phyloP scores from a whole-genome alignment of 805 yeast species.

The Teunomyces pallodes region DNA sequence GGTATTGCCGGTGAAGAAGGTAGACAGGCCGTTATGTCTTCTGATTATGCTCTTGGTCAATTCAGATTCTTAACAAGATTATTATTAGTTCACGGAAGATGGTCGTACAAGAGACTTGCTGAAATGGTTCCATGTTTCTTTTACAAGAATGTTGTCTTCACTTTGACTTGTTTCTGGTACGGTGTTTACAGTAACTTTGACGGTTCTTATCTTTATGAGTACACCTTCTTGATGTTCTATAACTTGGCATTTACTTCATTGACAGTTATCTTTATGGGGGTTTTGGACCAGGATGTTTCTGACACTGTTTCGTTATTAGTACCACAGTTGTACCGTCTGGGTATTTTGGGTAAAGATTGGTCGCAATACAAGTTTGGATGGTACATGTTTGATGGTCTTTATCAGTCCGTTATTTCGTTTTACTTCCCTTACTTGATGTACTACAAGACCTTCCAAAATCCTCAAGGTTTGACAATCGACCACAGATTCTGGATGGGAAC shows the following conservation, averaged over 20 bases:
- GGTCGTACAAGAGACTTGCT: slow-evolving; percentile 79
- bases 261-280: slow-evolving; percentile 75
- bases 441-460: slow-evolving; percentile 31
- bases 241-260: slow-evolving; percentile 80
- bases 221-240: slow-evolving; percentile 76
- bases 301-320: slow-evolving; percentile 66
- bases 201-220: slow-evolving; percentile 77
- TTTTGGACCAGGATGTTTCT: slow-evolving; percentile 78
- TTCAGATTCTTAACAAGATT: slow-evolving; percentile 68
- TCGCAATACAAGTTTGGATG: slow-evolving; percentile 61
- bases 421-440: slow-evolving; percentile 66
- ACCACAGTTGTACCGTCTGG: slow-evolving; percentile 72
- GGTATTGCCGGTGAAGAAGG: slow-evolving; percentile 94
- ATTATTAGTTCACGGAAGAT: slow-evolving; percentile 75
- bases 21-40: slow-evolving; percentile 83
- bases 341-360: slow-evolving; percentile 74
- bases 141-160: slow-evolving; percentile 74
- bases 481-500: slow-evolving; percentile 76
- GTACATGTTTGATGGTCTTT: slow-evolving; percentile 76
- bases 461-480: slow-evolving; percentile 58
- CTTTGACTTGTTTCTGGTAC: slow-evolving; percentile 75
- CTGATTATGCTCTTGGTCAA: slow-evolving; percentile 84
- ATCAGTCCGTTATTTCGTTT: slow-evolving; percentile 70
- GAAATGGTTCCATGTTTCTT: slow-evolving; percentile 85
- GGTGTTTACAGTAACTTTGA: slow-evolving; percentile 74